phyloP scores from a whole-genome alignment of 495 filamentous ascomycete genomes.

The Aspergillus incahuasiensis region DNA sequence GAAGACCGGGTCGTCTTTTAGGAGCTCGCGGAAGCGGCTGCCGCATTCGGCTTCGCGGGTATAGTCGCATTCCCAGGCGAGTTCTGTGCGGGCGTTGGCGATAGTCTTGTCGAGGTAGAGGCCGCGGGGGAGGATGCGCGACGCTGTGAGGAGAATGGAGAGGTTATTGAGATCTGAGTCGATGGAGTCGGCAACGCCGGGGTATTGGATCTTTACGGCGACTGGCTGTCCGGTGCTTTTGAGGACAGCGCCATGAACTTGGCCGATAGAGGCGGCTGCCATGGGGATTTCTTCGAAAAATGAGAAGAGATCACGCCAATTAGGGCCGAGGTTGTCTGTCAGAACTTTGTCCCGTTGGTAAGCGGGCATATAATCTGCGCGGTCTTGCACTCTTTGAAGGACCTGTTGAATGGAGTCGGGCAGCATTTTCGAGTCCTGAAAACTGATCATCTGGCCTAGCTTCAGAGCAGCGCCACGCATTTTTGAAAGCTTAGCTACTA shows the following conservation, averaged over 20 bases:
- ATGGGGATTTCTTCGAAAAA: slow-evolving; percentile 89
- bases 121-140: slow-evolving; percentile 81
- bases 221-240: slow-evolving; percentile 68
- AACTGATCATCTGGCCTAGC: slow-evolving; percentile 93
- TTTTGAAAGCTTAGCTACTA: slow-evolving; percentile 85
- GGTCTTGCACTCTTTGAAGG: slow-evolving; percentile 90
- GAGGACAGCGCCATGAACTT: slow-evolving; percentile 86
- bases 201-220: slow-evolving; percentile 96
- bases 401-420: slow-evolving; percentile 80
- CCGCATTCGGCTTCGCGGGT: slow-evolving; percentile 77
- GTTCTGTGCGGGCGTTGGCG: slow-evolving; percentile 86
- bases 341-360: slow-evolving; percentile 87
- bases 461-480: slow-evolving; percentile 99
- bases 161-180: slow-evolving; percentile 94
- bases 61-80: slow-evolving; percentile 98
- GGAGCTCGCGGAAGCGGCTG: slow-evolving; percentile 65
- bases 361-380: slow-evolving; percentile 95
- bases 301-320: slow-evolving; percentile 80
- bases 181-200: slow-evolving; percentile 92
- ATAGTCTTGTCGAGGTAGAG: slow-evolving; percentile 96
- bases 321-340: slow-evolving; percentile 65
- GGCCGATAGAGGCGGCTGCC: slow-evolving; percentile 95
- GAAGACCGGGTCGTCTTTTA: slow-evolving; percentile 71
- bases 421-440: slow-evolving; percentile 96
- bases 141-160: slow-evolving; percentile 82